phyloP scores from a whole-genome alignment of 2,329 filamentous ascomycete species.

The Fusarium redolens region DNA sequence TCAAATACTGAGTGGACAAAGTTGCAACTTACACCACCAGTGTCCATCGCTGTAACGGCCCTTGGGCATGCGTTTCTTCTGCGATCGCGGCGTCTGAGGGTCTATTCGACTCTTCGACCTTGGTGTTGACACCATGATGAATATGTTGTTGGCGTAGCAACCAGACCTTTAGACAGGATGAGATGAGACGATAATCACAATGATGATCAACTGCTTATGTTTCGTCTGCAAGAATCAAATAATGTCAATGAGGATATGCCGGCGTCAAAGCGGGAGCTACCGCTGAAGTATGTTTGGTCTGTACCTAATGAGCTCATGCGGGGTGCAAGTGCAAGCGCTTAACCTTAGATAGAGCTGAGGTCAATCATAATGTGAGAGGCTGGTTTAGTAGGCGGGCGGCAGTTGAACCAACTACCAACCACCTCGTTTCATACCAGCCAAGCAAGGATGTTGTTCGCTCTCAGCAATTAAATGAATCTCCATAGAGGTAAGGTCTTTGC shows the following conservation, averaged over 20 bases:
- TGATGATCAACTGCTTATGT: not conserved
- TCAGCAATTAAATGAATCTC: not conserved
- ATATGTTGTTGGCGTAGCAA: slow-evolving; percentile 3
- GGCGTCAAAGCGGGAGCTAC: slow-evolving; percentile 23
- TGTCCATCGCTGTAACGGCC: slow-evolving; percentile 49
- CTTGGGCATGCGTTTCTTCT: slow-evolving; percentile 48
- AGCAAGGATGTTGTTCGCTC: not conserved
- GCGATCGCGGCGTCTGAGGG: slow-evolving; percentile 42
- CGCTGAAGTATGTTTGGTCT: not conserved
- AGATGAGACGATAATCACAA: not conserved
- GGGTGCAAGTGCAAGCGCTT: slow-evolving; percentile 12
- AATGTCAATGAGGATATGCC: not conserved
- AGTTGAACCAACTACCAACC: not conserved
- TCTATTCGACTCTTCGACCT: slow-evolving; percentile 13
- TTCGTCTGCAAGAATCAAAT: not conserved
- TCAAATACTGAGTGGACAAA: not conserved
- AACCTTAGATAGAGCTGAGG: slow-evolving; percentile 1
- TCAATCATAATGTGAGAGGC: slow-evolving; percentile 8
- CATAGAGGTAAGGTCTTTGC: not conserved
- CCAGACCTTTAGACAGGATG: not conserved
- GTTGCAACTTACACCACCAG: slow-evolving; percentile 52
- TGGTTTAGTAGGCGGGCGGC: slow-evolving; percentile 2
- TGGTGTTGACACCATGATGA: slow-evolving; percentile 32
- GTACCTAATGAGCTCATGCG: slow-evolving; percentile 20
- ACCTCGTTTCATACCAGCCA: not conserved